phyloP scores from a whole-genome alignment of 2,329 filamentous ascomycete species.

The Xenosphaeropsis pyriputrescens region DNA sequence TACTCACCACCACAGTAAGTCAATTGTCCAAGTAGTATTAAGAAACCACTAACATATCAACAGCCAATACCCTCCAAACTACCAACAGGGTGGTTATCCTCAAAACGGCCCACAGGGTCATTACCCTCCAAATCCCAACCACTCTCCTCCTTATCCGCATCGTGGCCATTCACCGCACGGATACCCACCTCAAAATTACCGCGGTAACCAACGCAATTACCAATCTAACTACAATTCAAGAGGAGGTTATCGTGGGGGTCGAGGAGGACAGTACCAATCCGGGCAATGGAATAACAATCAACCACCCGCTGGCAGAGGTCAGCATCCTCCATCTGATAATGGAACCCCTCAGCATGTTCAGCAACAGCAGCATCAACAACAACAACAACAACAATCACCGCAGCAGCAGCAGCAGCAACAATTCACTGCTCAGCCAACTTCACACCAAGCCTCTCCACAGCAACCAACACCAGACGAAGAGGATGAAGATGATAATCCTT shows the following conservation, averaged over 20 bases:
- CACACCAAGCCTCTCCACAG: slow-evolving; percentile 13
- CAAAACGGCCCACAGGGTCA: slow-evolving; percentile 36
- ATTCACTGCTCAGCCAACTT: slow-evolving; percentile 9
- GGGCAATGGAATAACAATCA: slow-evolving; percentile 48
- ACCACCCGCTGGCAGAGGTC: slow-evolving; percentile 32
- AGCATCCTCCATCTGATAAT: slow-evolving; percentile 23
- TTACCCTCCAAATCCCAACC: slow-evolving; percentile 31
- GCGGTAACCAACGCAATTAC: slow-evolving; percentile 37
- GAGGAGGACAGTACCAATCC: slow-evolving; percentile 45
- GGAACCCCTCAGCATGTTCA: slow-evolving; percentile 18
- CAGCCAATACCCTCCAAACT: slow-evolving; percentile 48
- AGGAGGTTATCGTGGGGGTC: slow-evolving; percentile 33
- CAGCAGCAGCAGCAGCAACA: slow-evolving; percentile 17
- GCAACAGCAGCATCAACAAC: slow-evolving; percentile 16
- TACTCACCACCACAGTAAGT: slow-evolving; percentile 33
- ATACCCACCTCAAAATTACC: slow-evolving; percentile 21
- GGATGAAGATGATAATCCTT: slow-evolving; percentile 43
- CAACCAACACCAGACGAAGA: slow-evolving; percentile 18
- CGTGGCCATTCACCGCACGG: slow-evolving; percentile 41
- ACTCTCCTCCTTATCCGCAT: slow-evolving; percentile 33
- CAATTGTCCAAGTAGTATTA: slow-evolving; percentile 6
- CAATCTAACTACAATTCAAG: slow-evolving; percentile 41
- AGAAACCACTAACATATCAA: slow-evolving; percentile 21
- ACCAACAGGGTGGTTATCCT: slow-evolving; percentile 38
- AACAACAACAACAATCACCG: too few relatives aligned